Conservation (phyloP, 805 yeast genomes). For the Kuraishia borneana region DNA sequence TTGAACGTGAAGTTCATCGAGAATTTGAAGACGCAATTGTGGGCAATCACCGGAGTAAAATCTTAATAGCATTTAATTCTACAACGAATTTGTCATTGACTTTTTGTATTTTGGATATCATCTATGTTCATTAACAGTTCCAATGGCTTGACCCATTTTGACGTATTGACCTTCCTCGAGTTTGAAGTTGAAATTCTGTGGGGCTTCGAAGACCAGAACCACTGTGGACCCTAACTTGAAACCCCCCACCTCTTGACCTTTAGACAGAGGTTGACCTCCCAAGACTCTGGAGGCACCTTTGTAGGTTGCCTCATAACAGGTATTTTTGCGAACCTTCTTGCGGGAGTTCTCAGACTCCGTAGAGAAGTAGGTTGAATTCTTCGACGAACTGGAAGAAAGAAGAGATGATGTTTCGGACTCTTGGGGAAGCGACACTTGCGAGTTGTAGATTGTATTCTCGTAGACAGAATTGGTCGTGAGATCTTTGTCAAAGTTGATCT, state of each 20-base stretch:
- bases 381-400: neutral
- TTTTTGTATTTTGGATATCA: neutral
- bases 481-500: conserved; percentile 83
- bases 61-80: neutral
- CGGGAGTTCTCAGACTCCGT: conserved; percentile 8
- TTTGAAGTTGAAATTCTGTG: conserved; percentile 61
- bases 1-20: conserved; percentile 42
- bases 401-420: neutral
- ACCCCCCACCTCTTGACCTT: conserved; percentile 96
- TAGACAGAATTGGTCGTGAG: conserved; percentile 72
- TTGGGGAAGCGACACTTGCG: neutral
- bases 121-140: conserved; percentile 19
- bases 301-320: conserved; percentile 93
- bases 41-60: neutral
- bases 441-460: conserved; percentile 24
- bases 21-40: conserved; percentile 26
- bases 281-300: conserved; percentile 61
- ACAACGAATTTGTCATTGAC: neutral
- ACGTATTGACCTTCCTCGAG: conserved; percentile 67
- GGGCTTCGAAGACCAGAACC: conserved; percentile 96
- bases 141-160: conserved; percentile 75
- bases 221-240: conserved; percentile 93
- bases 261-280: conserved; percentile 79
- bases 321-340: conserved; percentile 48
- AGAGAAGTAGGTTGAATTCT: conserved; percentile 8